Conservation (phyloP, 1,284 basidiomycete genomes). For the Neotropicomus parvogracilis region DNA sequence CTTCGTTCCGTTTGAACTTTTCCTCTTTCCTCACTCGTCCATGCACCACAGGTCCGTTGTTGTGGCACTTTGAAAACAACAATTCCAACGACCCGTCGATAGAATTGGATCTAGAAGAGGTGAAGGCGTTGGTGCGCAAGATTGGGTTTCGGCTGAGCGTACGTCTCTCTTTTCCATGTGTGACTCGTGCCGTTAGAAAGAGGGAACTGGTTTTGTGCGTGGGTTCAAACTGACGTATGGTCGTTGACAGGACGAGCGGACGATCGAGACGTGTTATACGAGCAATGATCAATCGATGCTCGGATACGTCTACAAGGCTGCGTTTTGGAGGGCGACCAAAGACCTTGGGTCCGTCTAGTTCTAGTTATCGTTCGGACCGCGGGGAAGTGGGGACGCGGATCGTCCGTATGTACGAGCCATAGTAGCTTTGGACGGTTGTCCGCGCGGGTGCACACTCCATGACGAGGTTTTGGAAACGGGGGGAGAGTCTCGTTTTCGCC, state of each 20-base stretch:
- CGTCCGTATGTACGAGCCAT: no score
- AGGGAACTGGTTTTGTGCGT: no score
- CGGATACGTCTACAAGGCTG: slow-evolving; percentile 81
- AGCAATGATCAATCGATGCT: slow-evolving; percentile 83
- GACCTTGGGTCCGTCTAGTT: slow-evolving; percentile 25
- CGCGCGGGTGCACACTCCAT: no score
- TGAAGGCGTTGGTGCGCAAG: slow-evolving; percentile 69
- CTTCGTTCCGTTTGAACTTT: not conserved
- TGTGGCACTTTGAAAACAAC: slow-evolving; percentile 97
- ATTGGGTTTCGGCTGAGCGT: slow-evolving; percentile 86
- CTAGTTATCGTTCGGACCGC: no score
- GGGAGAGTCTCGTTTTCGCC: no score
- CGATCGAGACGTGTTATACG: slow-evolving; percentile 84
- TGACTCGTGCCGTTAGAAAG: not conserved
- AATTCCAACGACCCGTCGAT: slow-evolving; percentile 75
- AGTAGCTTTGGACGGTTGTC: no score
- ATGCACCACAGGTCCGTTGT: slow-evolving; percentile 63
- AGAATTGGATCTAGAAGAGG: slow-evolving; percentile 86
- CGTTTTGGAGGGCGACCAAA: slow-evolving; percentile 82
- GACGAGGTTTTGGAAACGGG: no score
- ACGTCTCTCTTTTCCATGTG: slow-evolving; percentile 20
- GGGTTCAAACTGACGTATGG: slow-evolving; percentile 6
- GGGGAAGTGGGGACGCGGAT: no score
- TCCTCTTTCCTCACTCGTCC: not conserved
- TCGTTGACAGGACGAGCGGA: slow-evolving; percentile 52